These are phyloP conservation scores for Claviceps spartinae DNA, from an alignment of 2,329 filamentous ascomycete genomes.

Conservation along the genomic window DNA sequence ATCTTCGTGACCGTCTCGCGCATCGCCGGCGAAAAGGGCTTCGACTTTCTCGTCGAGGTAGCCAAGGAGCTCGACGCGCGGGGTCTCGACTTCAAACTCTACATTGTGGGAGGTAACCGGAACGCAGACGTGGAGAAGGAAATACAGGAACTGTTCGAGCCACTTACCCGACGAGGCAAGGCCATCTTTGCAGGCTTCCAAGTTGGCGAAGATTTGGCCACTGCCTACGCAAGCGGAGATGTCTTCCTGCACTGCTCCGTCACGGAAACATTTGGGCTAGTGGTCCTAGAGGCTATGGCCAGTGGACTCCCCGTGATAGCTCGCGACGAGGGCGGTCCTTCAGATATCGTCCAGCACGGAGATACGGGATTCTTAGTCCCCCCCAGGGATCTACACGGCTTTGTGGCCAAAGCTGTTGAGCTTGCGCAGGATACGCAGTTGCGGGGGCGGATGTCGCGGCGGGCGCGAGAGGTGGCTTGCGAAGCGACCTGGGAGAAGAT, in stretches of 20 bases:
- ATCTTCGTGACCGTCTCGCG: constrained; percentile 54
- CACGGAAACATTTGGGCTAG: constrained; percentile 59
- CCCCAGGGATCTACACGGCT: constrained; percentile 44
- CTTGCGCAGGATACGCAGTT: constrained; percentile 32
- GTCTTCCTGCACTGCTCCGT: constrained; percentile 60
- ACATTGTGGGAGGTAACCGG: constrained; percentile 55
- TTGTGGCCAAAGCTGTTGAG: constrained; percentile 38
- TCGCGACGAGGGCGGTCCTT: constrained; percentile 55
- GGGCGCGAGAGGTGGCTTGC: constrained; percentile 42
- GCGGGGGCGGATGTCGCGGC: constrained; percentile 29
- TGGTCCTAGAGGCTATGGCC: constrained; percentile 59
- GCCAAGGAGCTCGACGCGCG: constrained; percentile 39
- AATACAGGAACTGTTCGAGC: constrained; percentile 45
- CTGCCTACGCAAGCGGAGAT: constrained; percentile 54
- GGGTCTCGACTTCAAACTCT: constrained; percentile 46
- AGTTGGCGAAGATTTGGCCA: constrained; percentile 45
- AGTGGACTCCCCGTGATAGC: constrained; percentile 57
- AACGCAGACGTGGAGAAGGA: constrained; percentile 49
- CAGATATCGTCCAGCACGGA: constrained; percentile 49
- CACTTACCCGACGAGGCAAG: constrained; percentile 31
- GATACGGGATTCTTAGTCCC: constrained; percentile 47
- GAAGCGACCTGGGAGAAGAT: constrained; percentile 56
- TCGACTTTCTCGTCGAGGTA: constrained; percentile 49
- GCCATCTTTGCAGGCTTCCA: constrained; percentile 56
- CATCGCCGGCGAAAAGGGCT: constrained; percentile 57